These are phyloP conservation scores for Solanum stenotomum DNA, from an alignment of 257 asterid genomes.

Conservation along the genomic window DNA sequence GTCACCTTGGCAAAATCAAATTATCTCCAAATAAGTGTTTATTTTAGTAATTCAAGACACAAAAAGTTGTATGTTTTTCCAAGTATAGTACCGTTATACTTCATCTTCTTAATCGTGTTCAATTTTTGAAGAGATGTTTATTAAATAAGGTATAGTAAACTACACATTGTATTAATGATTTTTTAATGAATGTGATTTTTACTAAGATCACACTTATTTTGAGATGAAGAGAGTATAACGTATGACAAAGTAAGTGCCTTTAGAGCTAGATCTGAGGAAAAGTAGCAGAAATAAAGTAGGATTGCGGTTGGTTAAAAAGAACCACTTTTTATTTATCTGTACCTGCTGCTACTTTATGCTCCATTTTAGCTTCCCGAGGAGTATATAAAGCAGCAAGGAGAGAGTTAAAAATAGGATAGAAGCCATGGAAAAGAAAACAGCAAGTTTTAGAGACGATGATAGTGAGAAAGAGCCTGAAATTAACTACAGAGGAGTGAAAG, in stretches of 20 bases:
- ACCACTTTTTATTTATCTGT: background rate
- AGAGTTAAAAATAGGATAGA: background rate
- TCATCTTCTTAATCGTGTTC: background rate
- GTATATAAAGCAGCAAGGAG: background rate
- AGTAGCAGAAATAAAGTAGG: background rate
- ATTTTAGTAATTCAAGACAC: no score
- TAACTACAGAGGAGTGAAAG: constrained; percentile 63
- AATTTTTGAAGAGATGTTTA: background rate
- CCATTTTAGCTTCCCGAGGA: background rate
- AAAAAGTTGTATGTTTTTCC: no score
- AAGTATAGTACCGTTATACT: no score
- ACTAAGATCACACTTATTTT: background rate
- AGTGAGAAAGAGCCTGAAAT: constrained; percentile 18
- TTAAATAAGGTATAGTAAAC: background rate
- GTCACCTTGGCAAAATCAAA: background rate
- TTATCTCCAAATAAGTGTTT: background rate
- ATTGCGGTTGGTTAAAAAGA: background rate
- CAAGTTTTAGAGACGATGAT: background rate
- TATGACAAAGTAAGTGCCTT: background rate
- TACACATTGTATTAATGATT: no score
- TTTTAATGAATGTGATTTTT: background rate
- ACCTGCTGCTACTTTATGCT: background rate
- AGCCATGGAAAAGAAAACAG: background rate
- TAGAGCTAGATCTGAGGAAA: background rate
- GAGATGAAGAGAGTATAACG: background rate